A percentile compares a stretch with the other conserved stretches of the same genome.
Conservation (phyloP, 805 yeast species). For the Metschnikowia henanensis region DNA sequence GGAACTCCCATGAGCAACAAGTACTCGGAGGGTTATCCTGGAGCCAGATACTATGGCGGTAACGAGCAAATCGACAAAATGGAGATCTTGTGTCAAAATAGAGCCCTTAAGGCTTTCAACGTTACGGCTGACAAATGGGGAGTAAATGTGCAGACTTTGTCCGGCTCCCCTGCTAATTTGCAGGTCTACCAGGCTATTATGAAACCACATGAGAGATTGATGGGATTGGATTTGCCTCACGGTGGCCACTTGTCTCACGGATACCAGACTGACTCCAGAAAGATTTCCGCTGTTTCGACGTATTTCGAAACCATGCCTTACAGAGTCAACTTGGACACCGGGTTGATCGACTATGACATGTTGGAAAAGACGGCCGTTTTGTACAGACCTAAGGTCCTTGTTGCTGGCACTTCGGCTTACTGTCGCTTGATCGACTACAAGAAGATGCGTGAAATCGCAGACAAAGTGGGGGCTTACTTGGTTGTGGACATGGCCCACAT, state of each 20-base stretch:
- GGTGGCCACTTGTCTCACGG: conserved; percentile 99
- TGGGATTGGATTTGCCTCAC: conserved; percentile 98
- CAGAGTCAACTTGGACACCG: conserved; percentile 89
- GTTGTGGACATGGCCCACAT: conserved; percentile 99
- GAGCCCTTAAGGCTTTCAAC: conserved; percentile 90
- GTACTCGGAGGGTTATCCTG: conserved; percentile 99
- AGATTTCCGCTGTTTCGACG: conserved; percentile 93
- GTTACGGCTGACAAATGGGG: conserved; percentile 90
- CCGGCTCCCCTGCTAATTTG: conserved; percentile 98
- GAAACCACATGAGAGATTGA: conserved; percentile 93
- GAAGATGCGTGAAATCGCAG: conserved; percentile 96
- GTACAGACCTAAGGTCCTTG: conserved; percentile 94
- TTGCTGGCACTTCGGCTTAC: conserved; percentile 99
- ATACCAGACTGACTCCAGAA: conserved; percentile 90
- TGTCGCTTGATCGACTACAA: conserved; percentile 95
- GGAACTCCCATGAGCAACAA: conserved; percentile 99
- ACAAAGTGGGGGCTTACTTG: conserved; percentile 94
- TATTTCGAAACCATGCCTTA: conserved; percentile 99
- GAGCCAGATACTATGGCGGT: conserved; percentile 99
- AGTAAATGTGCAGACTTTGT: conserved; percentile 93
- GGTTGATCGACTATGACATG: conserved; percentile 94
- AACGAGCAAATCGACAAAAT: conserved; percentile 95
- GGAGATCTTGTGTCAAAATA: conserved; percentile 87
- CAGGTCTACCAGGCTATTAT: conserved; percentile 94
- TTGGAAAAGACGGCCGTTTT: conserved; percentile 87